A percentile compares a stretch with the other conserved stretches of the same genome.
phyloP scores from a whole-genome alignment of 148 eudicot genomes.

The Vaccinium macrocarpon region DNA sequence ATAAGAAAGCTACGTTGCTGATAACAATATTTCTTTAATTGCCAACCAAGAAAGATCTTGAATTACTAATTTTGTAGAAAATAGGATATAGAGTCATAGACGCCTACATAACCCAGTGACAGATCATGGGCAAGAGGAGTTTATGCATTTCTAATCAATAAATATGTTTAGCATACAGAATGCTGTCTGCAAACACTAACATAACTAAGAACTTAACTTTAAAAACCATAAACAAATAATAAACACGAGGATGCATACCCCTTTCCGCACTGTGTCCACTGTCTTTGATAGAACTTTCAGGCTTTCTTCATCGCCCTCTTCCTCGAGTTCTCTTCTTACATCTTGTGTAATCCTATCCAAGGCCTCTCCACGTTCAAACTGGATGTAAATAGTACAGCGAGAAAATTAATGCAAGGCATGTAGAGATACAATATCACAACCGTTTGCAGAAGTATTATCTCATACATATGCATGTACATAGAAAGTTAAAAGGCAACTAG shows the following conservation, averaged over 20 bases:
- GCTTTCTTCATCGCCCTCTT: conserved; percentile 89
- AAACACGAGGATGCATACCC: conserved; percentile 38
- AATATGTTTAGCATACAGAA: not conserved
- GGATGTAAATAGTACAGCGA: conserved; percentile 23
- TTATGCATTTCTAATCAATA: not conserved
- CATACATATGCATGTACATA: not conserved
- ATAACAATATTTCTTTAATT: not conserved
- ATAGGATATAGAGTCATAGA: not conserved
- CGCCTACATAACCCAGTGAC: not conserved
- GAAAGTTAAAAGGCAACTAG: not conserved
- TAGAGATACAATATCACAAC: not conserved
- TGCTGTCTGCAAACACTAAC: not conserved
- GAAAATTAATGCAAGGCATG: not conserved
- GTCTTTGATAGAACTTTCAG: conserved; percentile 72
- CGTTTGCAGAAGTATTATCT: not conserved
- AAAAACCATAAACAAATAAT: not conserved
- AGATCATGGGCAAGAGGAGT: conserved; percentile 1
- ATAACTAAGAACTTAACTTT: not conserved
- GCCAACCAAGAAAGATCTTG: not conserved
- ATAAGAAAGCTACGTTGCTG: not conserved
- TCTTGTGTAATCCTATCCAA: conserved; percentile 73
- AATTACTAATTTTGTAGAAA: not conserved
- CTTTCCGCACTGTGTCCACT: conserved; percentile 91
- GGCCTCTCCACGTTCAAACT: conserved; percentile 99
- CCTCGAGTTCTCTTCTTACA: conserved; percentile 70